phyloP scores from a whole-genome alignment of 495 filamentous ascomycete species.

The Aspergillus coremiiformis region DNA sequence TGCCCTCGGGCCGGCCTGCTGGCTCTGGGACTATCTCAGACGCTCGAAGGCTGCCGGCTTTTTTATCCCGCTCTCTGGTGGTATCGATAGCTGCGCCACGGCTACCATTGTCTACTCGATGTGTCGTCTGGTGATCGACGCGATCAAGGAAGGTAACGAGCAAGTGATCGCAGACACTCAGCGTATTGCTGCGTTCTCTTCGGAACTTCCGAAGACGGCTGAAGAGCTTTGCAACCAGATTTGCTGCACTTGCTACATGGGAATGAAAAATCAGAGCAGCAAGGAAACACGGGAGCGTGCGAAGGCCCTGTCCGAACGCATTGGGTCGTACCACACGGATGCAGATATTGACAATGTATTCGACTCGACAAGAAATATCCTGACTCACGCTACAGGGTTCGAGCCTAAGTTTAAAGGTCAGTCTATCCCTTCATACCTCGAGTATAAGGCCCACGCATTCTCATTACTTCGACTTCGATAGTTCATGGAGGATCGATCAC shows the following conservation, averaged over 20 bases:
- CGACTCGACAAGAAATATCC: slow-evolving; percentile 45
- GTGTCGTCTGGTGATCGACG: slow-evolving; percentile 65
- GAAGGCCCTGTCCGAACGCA: slow-evolving; percentile 55
- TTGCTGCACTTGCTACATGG: slow-evolving; percentile 77
- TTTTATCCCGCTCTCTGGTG: slow-evolving; percentile 56
- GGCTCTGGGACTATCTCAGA: slow-evolving; percentile 81
- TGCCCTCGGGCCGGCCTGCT: slow-evolving; percentile 61
- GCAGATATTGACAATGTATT: slow-evolving; percentile 68
- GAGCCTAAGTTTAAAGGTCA: slow-evolving; percentile 61
- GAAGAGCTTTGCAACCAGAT: slow-evolving; percentile 58
- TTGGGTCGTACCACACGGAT: slow-evolving; percentile 69
- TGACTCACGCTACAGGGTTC: slow-evolving; percentile 47
- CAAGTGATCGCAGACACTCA: slow-evolving; percentile 73
- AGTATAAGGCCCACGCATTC: too few species aligned
- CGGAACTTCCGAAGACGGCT: slow-evolving; percentile 42
- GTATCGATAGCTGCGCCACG: slow-evolving; percentile 58
- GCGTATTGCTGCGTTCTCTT: too few species aligned
- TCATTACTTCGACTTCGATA: too few species aligned
- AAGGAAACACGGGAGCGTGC: slow-evolving; percentile 67
- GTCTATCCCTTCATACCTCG: too few species aligned
- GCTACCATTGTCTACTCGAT: slow-evolving; percentile 68
- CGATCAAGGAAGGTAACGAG: slow-evolving; percentile 51
- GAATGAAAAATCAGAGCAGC: slow-evolving; percentile 64
- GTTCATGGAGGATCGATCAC: slow-evolving; percentile 53
- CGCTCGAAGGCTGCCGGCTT: slow-evolving; percentile 55